Conservation (phyloP, 2,329 filamentous ascomycete species). For the Fusarium avenaceum region DNA sequence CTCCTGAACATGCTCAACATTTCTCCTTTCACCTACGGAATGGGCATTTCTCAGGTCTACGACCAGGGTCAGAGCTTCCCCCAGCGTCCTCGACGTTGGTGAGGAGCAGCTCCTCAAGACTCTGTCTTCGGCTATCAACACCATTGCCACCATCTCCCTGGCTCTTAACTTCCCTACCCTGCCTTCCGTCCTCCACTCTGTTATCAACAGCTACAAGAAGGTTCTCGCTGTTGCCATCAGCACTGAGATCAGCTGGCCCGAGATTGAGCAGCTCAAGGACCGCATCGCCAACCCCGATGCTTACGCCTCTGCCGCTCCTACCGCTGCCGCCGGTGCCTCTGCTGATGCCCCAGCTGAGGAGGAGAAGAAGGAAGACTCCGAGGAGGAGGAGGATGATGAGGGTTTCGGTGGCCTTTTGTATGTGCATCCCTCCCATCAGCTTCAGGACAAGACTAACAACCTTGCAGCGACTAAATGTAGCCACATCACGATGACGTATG, state of each 20-base stretch:
- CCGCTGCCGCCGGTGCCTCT: slow-evolving; percentile 70
- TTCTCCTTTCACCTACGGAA: slow-evolving; percentile 99
- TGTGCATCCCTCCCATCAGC: slow-evolving; percentile 45
- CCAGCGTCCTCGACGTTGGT: slow-evolving; percentile 89
- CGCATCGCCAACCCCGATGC: slow-evolving; percentile 99
- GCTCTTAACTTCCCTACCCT: slow-evolving; percentile 95
- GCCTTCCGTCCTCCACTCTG: slow-evolving; percentile 94
- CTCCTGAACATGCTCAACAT: slow-evolving; percentile 99
- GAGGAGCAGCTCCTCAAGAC: slow-evolving; percentile 93
- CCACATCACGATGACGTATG: slow-evolving; percentile 54
- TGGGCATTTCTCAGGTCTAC: slow-evolving; percentile 97
- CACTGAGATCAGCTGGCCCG: slow-evolving; percentile 94
- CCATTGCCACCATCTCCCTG: slow-evolving; percentile 92
- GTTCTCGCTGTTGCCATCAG: slow-evolving; percentile 87
- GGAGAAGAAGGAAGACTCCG: slow-evolving; percentile 75
- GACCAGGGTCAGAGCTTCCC: slow-evolving; percentile 95
- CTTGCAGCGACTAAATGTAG: slow-evolving; percentile 65
- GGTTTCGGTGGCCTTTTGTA: slow-evolving; percentile 88
- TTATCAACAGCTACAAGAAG: slow-evolving; percentile 99
- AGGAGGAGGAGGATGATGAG: slow-evolving; percentile 75
- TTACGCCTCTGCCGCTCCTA: slow-evolving; percentile 87
- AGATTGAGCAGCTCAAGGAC: slow-evolving; percentile 98
- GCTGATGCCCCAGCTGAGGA: slow-evolving; percentile 68
- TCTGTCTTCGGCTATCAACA: slow-evolving; percentile 84
- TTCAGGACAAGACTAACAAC: slow-evolving; percentile 56